A percentile compares a stretch with the other conserved stretches of the same genome.
phyloP scores from a whole-genome alignment of 495 filamentous ascomycete genomes.

The Xylaria flabelliformis region DNA sequence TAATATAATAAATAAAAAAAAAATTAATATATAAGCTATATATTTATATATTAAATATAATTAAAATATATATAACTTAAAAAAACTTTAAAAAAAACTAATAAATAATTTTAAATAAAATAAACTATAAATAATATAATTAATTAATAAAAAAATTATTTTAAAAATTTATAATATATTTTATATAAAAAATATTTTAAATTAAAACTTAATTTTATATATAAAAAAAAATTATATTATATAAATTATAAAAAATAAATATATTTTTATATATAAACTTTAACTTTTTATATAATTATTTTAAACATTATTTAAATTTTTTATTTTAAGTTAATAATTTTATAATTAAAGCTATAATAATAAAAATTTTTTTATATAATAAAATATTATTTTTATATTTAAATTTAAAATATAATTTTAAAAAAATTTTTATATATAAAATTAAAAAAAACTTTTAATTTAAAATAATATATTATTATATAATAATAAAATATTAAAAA shows the following conservation, averaged over 20 bases:
- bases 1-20: no score
- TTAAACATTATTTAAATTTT: not conserved
- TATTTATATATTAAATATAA: no score
- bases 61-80: no score
- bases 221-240: not conserved
- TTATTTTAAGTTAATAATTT: not conserved
- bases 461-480: not conserved
- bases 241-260: not conserved
- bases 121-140: not conserved
- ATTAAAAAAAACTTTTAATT: no score
- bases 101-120: no score
- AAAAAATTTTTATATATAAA: not conserved
- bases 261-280: not conserved
- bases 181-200: no score
- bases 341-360: no score
- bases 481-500: not conserved
- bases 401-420: not conserved
- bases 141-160: not conserved
- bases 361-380: no score
- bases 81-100: no score
- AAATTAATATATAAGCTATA: no score
- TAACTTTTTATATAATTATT: not conserved
- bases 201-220: no score
- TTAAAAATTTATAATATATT: not conserved
- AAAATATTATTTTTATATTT: not conserved